Evolutionary conservation across 208 protist species (phyloP).

Genomic region (Acanthamoeba royreba): DNA sequence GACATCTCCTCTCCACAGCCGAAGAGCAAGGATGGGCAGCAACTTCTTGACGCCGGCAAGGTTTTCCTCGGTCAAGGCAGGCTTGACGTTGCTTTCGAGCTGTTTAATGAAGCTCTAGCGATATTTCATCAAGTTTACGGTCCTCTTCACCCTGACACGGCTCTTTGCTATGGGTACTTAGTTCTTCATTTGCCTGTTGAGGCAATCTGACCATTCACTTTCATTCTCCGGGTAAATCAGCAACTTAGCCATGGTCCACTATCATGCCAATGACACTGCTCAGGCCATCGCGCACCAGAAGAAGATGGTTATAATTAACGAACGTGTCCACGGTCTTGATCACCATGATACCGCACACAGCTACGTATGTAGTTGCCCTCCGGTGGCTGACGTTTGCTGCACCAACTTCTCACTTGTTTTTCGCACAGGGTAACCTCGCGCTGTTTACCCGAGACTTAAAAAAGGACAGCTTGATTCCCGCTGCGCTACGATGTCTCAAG

Average conservation of each 20-base stretch:
- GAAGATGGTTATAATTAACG: slow-evolving; percentile 58
- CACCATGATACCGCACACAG: slow-evolving; percentile 57
- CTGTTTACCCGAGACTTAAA: slow-evolving; percentile 51
- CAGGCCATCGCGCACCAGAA: slow-evolving; percentile 55
- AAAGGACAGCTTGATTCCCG: neutral
- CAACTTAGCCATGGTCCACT: slow-evolving; percentile 58
- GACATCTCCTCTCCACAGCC: neutral
- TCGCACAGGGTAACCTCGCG: slow-evolving; percentile 44
- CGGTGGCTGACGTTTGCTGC: neutral
- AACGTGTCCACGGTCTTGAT: slow-evolving; percentile 49
- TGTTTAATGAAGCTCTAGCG: slow-evolving; percentile 42
- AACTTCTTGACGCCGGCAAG: slow-evolving; percentile 62
- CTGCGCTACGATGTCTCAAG: slow-evolving; percentile 48
- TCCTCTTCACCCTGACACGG: slow-evolving; percentile 4
- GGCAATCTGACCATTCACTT: neutral
- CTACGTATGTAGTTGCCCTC: neutral
- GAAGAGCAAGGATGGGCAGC: slow-evolving; percentile 45
- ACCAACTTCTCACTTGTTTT: neutral
- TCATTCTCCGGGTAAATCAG: neutral
- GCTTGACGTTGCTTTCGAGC: slow-evolving; percentile 49
- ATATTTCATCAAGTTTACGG: slow-evolving; percentile 57
- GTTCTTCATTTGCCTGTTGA: no score
- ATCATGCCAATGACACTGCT: slow-evolving; percentile 31
- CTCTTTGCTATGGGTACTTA: slow-evolving; percentile 47
- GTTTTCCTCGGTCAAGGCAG: slow-evolving; percentile 46